Percentiles rank a stretch among this genome's conserved stretches.
These are phyloP conservation scores for Fusarium sp. DNA, from an alignment of 2,329 filamentous ascomycete species.

Conservation along the genomic window DNA sequence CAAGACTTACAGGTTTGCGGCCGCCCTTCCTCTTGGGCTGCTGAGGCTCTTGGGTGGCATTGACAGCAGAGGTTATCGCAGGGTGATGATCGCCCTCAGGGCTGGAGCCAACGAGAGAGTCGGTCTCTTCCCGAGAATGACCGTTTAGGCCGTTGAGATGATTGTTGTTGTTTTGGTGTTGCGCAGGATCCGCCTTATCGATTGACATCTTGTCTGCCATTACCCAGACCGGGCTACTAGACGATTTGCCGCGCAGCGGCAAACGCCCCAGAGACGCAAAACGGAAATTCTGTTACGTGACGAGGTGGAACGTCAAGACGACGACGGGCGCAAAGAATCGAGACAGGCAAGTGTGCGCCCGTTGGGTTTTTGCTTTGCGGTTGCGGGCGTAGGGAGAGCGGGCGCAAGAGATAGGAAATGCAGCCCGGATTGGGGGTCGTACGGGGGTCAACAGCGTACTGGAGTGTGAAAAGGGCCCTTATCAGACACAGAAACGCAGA, in stretches of 20 bases:
- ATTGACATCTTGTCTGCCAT: conserved; percentile 75
- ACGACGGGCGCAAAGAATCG: conserved; percentile 45
- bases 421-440: conserved; percentile 44
- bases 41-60: conserved; percentile 61
- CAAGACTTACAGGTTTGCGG: conserved; percentile 87
- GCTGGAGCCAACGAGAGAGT: conserved; percentile 70
- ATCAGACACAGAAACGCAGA: conserved; percentile 27
- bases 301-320: conserved; percentile 45
- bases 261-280: conserved; percentile 51
- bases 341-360: conserved; percentile 47
- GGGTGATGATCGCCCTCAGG: conserved; percentile 64
- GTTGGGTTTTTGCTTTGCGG: conserved; percentile 52
- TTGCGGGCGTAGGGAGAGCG: conserved; percentile 51
- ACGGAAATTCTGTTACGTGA: conserved; percentile 50
- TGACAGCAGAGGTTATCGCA: conserved; percentile 46
- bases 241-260: conserved; percentile 52
- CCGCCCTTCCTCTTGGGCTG: conserved; percentile 96
- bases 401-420: conserved; percentile 47
- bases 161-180: conserved; percentile 48
- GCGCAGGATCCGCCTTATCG: conserved; percentile 60
- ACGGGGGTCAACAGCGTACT: conserved; percentile 41
- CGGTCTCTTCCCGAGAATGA: conserved; percentile 63
- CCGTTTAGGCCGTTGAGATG: conserved; percentile 49
- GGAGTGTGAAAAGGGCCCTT: conserved; percentile 15
- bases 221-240: conserved; percentile 52